Evolutionary conservation across 1,139 yeast genomes (phyloP), one percentile per base, ranked within the genome.

Genomic region (Pneumocystis jirovecii): DNA sequence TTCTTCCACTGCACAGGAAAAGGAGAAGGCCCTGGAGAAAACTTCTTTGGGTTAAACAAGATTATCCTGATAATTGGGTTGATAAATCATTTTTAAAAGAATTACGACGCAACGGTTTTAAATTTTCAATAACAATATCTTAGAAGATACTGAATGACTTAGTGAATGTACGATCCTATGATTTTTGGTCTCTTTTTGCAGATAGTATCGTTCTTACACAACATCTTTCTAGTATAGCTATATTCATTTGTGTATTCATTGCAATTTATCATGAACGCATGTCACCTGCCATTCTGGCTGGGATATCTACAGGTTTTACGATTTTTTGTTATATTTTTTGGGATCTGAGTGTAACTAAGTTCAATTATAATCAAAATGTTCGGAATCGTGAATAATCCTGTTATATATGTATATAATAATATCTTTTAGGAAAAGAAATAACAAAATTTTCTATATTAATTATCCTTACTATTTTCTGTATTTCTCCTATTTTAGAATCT

Each of bases 21-120:
- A 39, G 40, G 7, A 65, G 60, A 42, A 68, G 67, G 65, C 77
- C 80, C 19, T 91, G 97, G 97, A 81, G 86, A 71, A 88, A 95
- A 72, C 81, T 90, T 61, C 80, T 93, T n/a, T 93, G 96, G 85
- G 81, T 87, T 61, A 81, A 82, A 68, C 97, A 91, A 73, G 88
- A 88, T 17, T 91, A 85, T 72, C 96, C 96, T 0, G 98, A 93
- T 74, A 93, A 90, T 74, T 89, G 89, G 76, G 93, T 96, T 1
- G 95, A 90, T 72, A 76, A 77, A 10, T 82, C 91, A 8, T 93
- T 93, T 73, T 77, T 90, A 21, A 83, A 90, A 2, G 95, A 86
- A 73, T 79, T 91, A 70, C 84, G 85, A 70, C 78, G 95, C 63
- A 89, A 89, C 75, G 80, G 64, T 40, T 40, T 40, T 10, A 39